Evolutionary conservation across 805 yeast species (phyloP), one percentile per base, ranked within the genome.

Genomic region (Cyberlindnera mississippiensis): DNA sequence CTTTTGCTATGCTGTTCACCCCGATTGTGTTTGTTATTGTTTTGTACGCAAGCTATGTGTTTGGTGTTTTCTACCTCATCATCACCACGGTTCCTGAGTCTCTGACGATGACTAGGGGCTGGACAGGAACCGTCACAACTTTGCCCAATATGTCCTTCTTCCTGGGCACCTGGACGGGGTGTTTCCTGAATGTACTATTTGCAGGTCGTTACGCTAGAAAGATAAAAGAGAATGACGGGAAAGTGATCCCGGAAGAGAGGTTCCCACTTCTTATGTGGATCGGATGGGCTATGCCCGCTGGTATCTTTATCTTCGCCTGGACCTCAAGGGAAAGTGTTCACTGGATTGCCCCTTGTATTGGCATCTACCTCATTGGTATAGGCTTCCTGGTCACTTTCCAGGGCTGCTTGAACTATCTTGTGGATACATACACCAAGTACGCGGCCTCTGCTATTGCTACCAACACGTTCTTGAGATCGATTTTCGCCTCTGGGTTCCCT

Each of bases 391-490:
- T 72, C 35, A 72, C 77, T 37, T 80, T 80, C 68, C 76, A 76
- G 49, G 78, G 82, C 7, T 71, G 77, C 45, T 60, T 80, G 38
- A 78, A 75, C 57, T 80, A 80, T 52, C 63, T 81, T 45, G 76
- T 81, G 37, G 85, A 80, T 57, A 67, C 82, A 35, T 79, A 76
- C 53, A 67, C 77, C 28, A 60, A 68, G 34, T 73, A 69, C 48
- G 77, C 84, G 8, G 85, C 85, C 2, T 74, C 82, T 12, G 82
- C 83, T 2, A 66, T 79, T 41, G 84, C 86, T 4, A 84, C 80
- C 6, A 78, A 78, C 48, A 76, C 85, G 1, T 73, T 80, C 42
- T 56, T 75, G 37, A 68, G 85, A 56, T 77, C 84, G 0, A 60
- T 71, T 5, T 72, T 78, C 59, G 86, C 78, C 24, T 82, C 78